phyloP scores from a whole-genome alignment of 2,329 filamentous ascomycete genomes.

The Shiraia sp. region DNA sequence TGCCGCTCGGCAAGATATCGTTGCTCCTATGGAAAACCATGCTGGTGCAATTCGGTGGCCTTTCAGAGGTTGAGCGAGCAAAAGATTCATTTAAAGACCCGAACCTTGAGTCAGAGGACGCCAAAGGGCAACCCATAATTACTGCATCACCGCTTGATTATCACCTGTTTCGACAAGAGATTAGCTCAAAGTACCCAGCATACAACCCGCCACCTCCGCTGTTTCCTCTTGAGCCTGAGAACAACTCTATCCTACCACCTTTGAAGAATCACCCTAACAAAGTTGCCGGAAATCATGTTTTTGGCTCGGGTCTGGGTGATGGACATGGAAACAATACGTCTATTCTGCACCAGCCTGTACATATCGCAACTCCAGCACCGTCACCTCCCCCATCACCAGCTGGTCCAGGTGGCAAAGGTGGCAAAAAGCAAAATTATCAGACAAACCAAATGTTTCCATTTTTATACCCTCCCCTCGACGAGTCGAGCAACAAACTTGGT shows the following conservation, averaged over 20 bases:
- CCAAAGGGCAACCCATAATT: conserved; percentile 74
- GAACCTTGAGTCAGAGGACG: conserved; percentile 57
- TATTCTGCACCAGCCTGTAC: conserved; percentile 92
- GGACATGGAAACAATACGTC: conserved; percentile 59
- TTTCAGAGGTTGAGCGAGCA: conserved; percentile 69
- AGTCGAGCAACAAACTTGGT: conserved; percentile 83
- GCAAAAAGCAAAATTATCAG: conserved; percentile 99
- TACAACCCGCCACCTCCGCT: conserved; percentile 86
- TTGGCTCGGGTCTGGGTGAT: conserved; percentile 55
- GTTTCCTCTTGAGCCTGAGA: conserved; percentile 85
- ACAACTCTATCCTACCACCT: conserved; percentile 86
- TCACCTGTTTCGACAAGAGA: conserved; percentile 93
- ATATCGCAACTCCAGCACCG: conserved; percentile 96
- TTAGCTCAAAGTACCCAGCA: conserved; percentile 95
- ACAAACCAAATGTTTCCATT: conserved; percentile 99
- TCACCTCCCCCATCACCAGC: conserved; percentile 93
- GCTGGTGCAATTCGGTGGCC: conserved; percentile 81
- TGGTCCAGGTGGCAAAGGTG: conserved; percentile 81
- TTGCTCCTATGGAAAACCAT: conserved; percentile 91
- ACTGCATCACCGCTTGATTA: conserved; percentile 95
- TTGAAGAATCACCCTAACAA: conserved; percentile 72
- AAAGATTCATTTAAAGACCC: conserved; percentile 72
- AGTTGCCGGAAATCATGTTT: conserved; percentile 54
- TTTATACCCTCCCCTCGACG: conserved; percentile 91
- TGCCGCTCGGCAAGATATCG: conserved; percentile 62